These are phyloP conservation scores for Penicillium verhagenii DNA, from an alignment of 495 filamentous ascomycete species.

Conservation along the genomic window DNA sequence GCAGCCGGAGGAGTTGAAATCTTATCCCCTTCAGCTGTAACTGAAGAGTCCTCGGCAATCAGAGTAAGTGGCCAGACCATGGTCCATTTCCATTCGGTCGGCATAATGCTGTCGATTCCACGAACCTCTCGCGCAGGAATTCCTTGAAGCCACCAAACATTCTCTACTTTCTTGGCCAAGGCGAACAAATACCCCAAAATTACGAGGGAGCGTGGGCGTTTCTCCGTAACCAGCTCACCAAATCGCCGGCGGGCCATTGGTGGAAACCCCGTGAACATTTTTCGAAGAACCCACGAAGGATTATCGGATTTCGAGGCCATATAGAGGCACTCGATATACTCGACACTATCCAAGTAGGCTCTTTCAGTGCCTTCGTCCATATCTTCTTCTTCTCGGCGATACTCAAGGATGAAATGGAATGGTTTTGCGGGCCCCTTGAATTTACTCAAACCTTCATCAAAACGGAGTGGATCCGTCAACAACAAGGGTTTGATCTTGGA, in stretches of 20 bases:
- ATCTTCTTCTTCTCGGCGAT: constrained; percentile 12
- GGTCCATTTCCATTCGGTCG: constrained; percentile 33
- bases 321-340: constrained; percentile 35
- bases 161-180: constrained; percentile 22
- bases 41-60: neutral
- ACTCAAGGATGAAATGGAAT: constrained; percentile 18
- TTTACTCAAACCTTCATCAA: neutral
- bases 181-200: constrained; percentile 43
- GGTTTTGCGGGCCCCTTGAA: constrained; percentile 9
- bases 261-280: constrained; percentile 38
- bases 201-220: constrained; percentile 31
- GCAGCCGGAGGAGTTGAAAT: neutral
- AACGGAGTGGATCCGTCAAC: constrained; percentile 11
- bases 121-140: constrained; percentile 39
- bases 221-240: constrained; percentile 30
- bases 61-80: constrained; percentile 38
- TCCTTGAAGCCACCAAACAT: constrained; percentile 42
- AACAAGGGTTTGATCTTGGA: constrained; percentile 17
- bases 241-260: constrained; percentile 31
- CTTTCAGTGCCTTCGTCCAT: constrained; percentile 22
- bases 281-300: constrained; percentile 17
- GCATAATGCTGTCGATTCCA: constrained; percentile 35
- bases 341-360: constrained; percentile 33
- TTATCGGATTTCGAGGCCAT: constrained; percentile 24
- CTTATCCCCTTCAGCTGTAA: neutral